Evolutionary conservation across 257 asterid species (phyloP), one percentile per base, ranked within the genome.

Genomic region (Scutellaria galericulata): DNA sequence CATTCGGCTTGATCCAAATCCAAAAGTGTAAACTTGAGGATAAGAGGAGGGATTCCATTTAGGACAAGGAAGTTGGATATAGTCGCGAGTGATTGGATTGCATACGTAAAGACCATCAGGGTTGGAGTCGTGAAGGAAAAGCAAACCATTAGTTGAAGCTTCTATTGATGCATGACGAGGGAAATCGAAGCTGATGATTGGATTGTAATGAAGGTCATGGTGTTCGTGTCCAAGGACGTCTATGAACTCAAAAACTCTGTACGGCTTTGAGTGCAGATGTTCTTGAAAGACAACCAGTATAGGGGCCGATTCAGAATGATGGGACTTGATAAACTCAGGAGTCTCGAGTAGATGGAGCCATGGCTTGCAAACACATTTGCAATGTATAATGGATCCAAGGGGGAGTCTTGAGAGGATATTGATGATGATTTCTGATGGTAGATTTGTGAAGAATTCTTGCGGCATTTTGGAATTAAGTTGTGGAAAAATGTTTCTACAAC

Each of bases 401-500:
- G 85, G 83, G 39, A 84, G 75, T 31, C 83, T 78, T 7, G 76
- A 46, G 45, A 83, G 76, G 15, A 83, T 83, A 48, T 83, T 50
- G 5, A 72, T 20, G 64, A 41, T 63, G 22, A 73, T 69, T 35
- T 75, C 77, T 47, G 75, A 53, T 11, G 87, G 84, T n/a, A 79
- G 83, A 64, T 68, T 27, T 12, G 27, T 41, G 35, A 72, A 65
- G 31, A 24, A n/a, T 7, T 47, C 69, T 35, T 66, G 55, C 14
- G 39, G 14, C 61, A 74, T 55, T 56, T 15, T 57, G 31, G 44
- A 42, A 57, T 53, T 53, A 1, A 6, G 7, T 14, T 24, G 2
- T 1, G 27, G 27, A 24, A 24, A 24, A 24, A 24, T 24, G 52
- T 47, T 12, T 47, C 52, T 3, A 10, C 52, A 6, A 13, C 11